Conservation (phyloP, 2,329 filamentous ascomycete species). For the Waltergamsia citrina region DNA sequence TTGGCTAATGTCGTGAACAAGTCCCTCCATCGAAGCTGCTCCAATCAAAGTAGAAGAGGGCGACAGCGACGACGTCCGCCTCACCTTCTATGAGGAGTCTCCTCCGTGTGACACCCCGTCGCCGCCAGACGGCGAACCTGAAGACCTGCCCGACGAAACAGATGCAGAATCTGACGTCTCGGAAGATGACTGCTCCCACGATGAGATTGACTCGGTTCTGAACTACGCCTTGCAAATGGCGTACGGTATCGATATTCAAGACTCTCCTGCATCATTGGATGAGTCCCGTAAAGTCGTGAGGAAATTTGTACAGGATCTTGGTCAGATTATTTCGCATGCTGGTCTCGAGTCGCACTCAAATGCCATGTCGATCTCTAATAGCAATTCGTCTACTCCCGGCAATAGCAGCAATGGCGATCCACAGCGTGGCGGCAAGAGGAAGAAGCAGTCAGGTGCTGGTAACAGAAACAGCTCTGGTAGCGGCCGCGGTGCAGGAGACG, state of each 20-base stretch:
- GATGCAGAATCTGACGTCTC: conserved; percentile 11
- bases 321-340: conserved; percentile 21
- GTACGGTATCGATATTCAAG: conserved; percentile 25
- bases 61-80: neutral
- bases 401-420: conserved; percentile 8
- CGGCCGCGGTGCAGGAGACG: conserved; percentile 4
- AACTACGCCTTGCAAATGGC: conserved; percentile 25
- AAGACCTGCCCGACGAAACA: neutral
- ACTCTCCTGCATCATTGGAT: conserved; percentile 15
- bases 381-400: conserved; percentile 11
- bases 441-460: conserved; percentile 16
- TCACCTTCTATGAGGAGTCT: conserved; percentile 2
- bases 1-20: conserved; percentile 1
- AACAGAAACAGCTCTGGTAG: too few species aligned
- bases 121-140: conserved; percentile 1
- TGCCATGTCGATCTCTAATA: conserved; percentile 19
- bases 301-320: conserved; percentile 22
- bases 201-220: conserved; percentile 23
- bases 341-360: conserved; percentile 17
- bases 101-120: conserved; percentile 4
- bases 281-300: conserved; percentile 19
- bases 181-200: conserved; percentile 18
- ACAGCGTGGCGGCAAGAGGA: conserved; percentile 20
- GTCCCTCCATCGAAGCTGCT: conserved; percentile 5
- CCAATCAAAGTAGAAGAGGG: conserved; percentile 7